Base-by-base conservation (phyloP, 2,329 filamentous ascomycete species). In the Fusarium buharicum region DNA sequence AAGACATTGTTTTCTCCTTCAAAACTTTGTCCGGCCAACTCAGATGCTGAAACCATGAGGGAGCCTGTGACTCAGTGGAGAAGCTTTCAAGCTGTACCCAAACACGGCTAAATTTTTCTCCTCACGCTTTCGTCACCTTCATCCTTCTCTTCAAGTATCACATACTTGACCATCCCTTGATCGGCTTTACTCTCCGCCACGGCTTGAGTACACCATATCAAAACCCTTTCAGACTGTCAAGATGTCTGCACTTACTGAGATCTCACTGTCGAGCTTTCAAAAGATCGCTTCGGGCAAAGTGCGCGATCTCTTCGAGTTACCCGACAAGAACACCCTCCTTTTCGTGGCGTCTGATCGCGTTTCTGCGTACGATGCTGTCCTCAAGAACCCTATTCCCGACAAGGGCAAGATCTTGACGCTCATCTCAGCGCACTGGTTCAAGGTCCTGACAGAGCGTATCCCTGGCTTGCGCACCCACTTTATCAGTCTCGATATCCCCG, bases 281-380 rank as follows among this genome's bases (percentile, higher is more conserved):
- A 73, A 72, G 62, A 64, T 77, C 41, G 74, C 76, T 33, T 74
- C 75, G 31, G 81, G 82, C 68, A 96, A 96, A 79, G 92, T 96
- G 22, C 87, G 92, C 71, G 91, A 96, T 72, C 84, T 96, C 33
- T 96, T 92, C 76, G 82, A 85, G 59, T 79, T 96, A 50, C 86
- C 91, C 73, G 86, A 92, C 74, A 55, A 68, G 38, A 90, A 86
- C 3, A 48, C 53, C 2, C 85, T 96, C 5, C 88, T 96, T 53
- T 94, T 97, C 73, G 87, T 93, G 51, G 90, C 91, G 20, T 90
- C 91, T 13, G 93, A 97, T 79, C 90, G 95, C 67, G 95, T 97
- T 75, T 97, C 92, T 20, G 95, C 95, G 52, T 98, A 61, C 31
- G 92, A 96, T 69, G 87, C 96, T 69, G 88, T 96, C 85, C 70